These are phyloP conservation scores for Sapria himalayana DNA, from an alignment of 345 rosid genomes.

Conservation along the genomic window DNA sequence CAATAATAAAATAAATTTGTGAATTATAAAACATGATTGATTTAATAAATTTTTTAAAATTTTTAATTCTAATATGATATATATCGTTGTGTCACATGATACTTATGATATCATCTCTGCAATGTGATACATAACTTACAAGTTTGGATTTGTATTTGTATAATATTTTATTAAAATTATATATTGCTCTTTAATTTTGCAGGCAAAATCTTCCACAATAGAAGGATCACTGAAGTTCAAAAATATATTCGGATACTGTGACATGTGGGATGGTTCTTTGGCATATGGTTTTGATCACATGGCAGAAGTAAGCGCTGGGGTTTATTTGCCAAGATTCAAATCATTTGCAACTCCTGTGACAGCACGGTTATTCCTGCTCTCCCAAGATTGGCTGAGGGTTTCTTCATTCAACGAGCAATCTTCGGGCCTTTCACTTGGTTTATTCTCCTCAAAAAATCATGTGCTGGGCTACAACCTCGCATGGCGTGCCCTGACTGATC, in stretches of 20 bases:
- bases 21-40: too few species aligned
- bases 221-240: constrained; percentile 72
- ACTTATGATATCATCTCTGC: too few species aligned
- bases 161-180: constrained; percentile 5
- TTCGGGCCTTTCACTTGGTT: constrained; percentile 68
- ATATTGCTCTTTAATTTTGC: constrained; percentile 17
- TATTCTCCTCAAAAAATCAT: constrained; percentile 41
- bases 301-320: constrained; percentile 66
- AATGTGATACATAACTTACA: too few species aligned
- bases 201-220: constrained; percentile 63
- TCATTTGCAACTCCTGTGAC: constrained; percentile 35
- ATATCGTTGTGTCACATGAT: too few species aligned
- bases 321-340: constrained; percentile 54
- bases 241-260: constrained; percentile 78
- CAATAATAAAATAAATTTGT: too few species aligned
- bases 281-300: constrained; percentile 63
- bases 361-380: constrained; percentile 46
- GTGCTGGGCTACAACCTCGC: constrained; percentile 54
- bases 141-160: too few species aligned
- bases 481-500: constrained; percentile 67
- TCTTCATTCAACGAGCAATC: constrained; percentile 71
- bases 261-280: constrained; percentile 74
- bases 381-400: constrained; percentile 74
- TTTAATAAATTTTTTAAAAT: too few species aligned
- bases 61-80: too few species aligned